Conservation (phyloP, 805 yeast species). For the Ogataea saltuana region DNA sequence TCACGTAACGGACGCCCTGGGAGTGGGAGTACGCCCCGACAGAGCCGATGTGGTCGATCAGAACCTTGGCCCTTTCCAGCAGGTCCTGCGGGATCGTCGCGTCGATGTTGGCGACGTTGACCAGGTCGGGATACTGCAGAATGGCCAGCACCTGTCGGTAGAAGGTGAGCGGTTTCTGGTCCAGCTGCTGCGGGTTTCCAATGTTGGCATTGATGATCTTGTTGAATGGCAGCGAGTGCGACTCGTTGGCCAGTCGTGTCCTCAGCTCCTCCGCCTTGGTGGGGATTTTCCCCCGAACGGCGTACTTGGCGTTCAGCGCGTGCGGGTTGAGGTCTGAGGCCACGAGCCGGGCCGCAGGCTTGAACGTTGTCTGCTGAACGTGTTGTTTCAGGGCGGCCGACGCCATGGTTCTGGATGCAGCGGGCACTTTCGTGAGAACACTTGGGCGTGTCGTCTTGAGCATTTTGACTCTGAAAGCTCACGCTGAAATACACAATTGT, state of each 20-base stretch:
- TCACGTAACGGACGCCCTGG: constrained; percentile 75
- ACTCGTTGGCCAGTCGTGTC: constrained; percentile 51
- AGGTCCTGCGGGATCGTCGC: constrained; percentile 64
- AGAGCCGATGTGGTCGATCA: constrained; percentile 69
- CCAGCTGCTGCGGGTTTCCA: constrained; percentile 97
- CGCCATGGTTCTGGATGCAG: constrained; percentile 4
- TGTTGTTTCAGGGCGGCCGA: constrained; percentile 6
- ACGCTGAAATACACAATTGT: too few species aligned
- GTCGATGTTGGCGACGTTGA: constrained; percentile 39
- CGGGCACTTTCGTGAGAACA: neutral
- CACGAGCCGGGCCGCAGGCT: constrained; percentile 39
- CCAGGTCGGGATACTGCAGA: constrained; percentile 78
- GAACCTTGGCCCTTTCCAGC: constrained; percentile 60
- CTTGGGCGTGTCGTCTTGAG: constrained; percentile 1
- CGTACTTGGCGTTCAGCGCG: constrained; percentile 87
- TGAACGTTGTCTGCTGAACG: constrained; percentile 19
- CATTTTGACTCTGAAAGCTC: too few species aligned
- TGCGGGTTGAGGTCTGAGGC: constrained; percentile 64
- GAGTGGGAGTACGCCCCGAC: constrained; percentile 96
- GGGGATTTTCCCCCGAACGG: constrained; percentile 95
- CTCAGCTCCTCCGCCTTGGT: constrained; percentile 85
- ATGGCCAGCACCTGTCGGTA: constrained; percentile 87
- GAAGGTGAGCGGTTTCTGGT: constrained; percentile 93
- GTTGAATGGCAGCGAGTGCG: constrained; percentile 70
- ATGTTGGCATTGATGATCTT: constrained; percentile 87